Evolutionary conservation across 2,329 filamentous ascomycete species (phyloP).

Genomic region (Zelopaecilomyces penicillatus): DNA sequence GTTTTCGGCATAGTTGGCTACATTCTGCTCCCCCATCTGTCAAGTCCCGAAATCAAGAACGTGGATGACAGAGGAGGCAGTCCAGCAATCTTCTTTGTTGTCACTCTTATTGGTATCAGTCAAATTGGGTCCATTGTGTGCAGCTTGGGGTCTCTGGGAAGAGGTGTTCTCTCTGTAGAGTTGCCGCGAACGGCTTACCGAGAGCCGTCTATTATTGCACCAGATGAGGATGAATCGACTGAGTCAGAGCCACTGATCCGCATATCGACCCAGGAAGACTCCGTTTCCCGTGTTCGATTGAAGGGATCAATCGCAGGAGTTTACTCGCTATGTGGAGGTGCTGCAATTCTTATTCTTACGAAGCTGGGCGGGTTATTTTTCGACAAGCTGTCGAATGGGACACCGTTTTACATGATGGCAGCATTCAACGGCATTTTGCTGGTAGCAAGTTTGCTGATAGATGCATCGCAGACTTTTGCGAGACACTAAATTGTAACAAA

Average conservation of each 20-base stretch:
- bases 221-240: constrained; percentile 31
- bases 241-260: constrained; percentile 35
- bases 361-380: constrained; percentile 86
- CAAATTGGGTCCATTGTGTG: constrained; percentile 97
- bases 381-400: constrained; percentile 62
- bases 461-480: constrained; percentile 34
- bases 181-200: constrained; percentile 19
- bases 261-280: constrained; percentile 20
- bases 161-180: constrained; percentile 59
- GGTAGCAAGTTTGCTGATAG: constrained; percentile 43
- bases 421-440: constrained; percentile 72
- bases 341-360: constrained; percentile 81
- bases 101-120: constrained; percentile 75
- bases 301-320: constrained; percentile 94
- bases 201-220: constrained; percentile 22
- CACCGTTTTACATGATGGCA: constrained; percentile 93
- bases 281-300: constrained; percentile 48
- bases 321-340: constrained; percentile 84
- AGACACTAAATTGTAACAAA: constrained; percentile 5
- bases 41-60: constrained; percentile 64
- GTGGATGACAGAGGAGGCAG: constrained; percentile 58
- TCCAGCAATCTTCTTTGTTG: constrained; percentile 63
- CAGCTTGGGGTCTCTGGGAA: constrained; percentile 79
- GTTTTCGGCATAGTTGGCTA: constrained; percentile 73
- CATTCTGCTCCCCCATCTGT: constrained; percentile 62